These are phyloP conservation scores for Dactylis glomerata DNA, from an alignment of 176 grass and related monocot genomes.

Conservation along the genomic window DNA sequence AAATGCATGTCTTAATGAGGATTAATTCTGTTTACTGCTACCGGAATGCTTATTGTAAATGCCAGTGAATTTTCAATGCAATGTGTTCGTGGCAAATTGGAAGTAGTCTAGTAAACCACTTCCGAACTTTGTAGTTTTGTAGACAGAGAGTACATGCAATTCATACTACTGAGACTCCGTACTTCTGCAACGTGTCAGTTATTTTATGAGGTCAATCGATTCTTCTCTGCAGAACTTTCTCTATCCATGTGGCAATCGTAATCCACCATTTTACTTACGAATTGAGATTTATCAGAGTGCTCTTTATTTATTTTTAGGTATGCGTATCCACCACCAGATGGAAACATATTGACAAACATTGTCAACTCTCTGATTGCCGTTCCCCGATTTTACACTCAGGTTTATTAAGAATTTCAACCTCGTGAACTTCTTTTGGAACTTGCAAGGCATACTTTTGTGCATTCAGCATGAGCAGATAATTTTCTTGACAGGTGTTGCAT, in stretches of 20 bases:
- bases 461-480: not conserved
- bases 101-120: not conserved
- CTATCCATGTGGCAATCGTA: not conserved
- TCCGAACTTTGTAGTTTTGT: not conserved
- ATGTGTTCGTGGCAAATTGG: not conserved
- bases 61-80: not conserved
- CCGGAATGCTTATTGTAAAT: not conserved
- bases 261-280: not conserved
- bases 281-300: not conserved
- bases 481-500: conserved; percentile 68
- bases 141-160: not conserved
- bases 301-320: conserved; percentile 52
- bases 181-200: not conserved
- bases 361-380: conserved; percentile 88
- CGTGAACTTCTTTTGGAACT: not conserved
- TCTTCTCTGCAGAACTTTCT: not conserved
- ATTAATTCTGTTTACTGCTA: not conserved
- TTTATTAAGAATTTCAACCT: conserved; percentile 36
- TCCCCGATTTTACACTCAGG: conserved; percentile 90
- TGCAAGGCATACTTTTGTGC: not conserved
- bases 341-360: conserved; percentile 94
- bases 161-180: not conserved
- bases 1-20: not conserved
- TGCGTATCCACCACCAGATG: conserved; percentile 85
- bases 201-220: not conserved